Percentiles rank a stretch among this genome's conserved stretches.
Conservation (phyloP, 2,329 filamentous ascomycete species). For the Cordyceps farinosa region DNA sequence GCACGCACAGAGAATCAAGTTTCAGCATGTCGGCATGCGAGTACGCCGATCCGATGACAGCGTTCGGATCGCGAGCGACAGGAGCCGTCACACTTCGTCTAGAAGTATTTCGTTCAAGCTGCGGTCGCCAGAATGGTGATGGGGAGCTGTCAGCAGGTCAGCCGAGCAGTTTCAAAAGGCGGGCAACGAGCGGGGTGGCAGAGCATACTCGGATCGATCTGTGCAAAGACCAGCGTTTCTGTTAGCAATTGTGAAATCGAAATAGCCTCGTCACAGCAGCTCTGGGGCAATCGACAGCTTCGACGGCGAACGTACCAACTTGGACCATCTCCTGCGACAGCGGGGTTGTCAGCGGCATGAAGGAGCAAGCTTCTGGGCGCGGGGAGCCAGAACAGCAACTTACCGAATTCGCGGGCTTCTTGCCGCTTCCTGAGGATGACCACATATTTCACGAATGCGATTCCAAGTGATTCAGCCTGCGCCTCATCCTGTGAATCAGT, state of each 20-base stretch:
- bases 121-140: slow-evolving; percentile 82
- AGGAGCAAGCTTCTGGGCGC: slow-evolving; percentile 19
- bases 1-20: slow-evolving; percentile 70
- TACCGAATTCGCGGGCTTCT: slow-evolving; percentile 72
- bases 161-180: slow-evolving; percentile 17
- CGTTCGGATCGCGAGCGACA: slow-evolving; percentile 55
- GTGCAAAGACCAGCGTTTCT: slow-evolving; percentile 22
- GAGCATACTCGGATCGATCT: slow-evolving; percentile 63
- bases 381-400: slow-evolving; percentile 28
- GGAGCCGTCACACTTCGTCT: slow-evolving; percentile 45
- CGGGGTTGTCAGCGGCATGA: slow-evolving; percentile 35
- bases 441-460: slow-evolving; percentile 50
- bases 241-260: slow-evolving; percentile 24
- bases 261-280: neutral
- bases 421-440: slow-evolving; percentile 61
- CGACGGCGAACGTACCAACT: slow-evolving; percentile 68
- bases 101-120: slow-evolving; percentile 49
- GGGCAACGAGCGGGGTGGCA: slow-evolving; percentile 12
- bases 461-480: slow-evolving; percentile 22
- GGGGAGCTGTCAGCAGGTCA: slow-evolving; percentile 57
- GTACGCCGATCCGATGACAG: slow-evolving; percentile 91
- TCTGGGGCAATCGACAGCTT: neutral
- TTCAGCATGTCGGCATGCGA: slow-evolving; percentile 95
- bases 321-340: slow-evolving; percentile 92
- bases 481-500: slow-evolving; percentile 31